Conservation (phyloP, 2,329 filamentous ascomycete species). For the Fusarium subglutinans region DNA sequence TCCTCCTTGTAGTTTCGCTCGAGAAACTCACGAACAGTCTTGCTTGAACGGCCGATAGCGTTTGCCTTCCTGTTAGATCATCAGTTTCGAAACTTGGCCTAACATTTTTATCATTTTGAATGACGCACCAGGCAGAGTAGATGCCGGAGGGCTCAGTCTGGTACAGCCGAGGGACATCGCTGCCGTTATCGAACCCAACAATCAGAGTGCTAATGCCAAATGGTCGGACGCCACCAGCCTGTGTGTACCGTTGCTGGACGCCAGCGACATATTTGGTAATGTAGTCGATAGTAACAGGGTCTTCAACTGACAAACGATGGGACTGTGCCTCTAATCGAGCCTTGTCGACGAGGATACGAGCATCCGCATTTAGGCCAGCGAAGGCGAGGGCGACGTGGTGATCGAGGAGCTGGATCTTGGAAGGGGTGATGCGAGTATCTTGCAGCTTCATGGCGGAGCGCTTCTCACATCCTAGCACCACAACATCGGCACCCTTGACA, state of each 20-base stretch:
- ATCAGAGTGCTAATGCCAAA: slow-evolving; percentile 98
- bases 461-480: slow-evolving; percentile 98
- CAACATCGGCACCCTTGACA: slow-evolving; percentile 93
- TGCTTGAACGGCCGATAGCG: slow-evolving; percentile 96
- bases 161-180: slow-evolving; percentile 88
- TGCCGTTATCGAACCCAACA: slow-evolving; percentile 96
- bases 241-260: slow-evolving; percentile 98
- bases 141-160: slow-evolving; percentile 99
- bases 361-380: slow-evolving; percentile 96
- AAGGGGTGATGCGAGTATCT: slow-evolving; percentile 98
- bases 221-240: slow-evolving; percentile 97
- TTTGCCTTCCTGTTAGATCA: slow-evolving; percentile 86
- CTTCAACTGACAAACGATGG: slow-evolving; percentile 95
- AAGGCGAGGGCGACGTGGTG: slow-evolving; percentile 97
- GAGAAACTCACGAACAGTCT: slow-evolving; percentile 98
- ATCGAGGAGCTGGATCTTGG: slow-evolving; percentile 97
- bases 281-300: slow-evolving; percentile 98
- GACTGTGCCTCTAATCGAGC: slow-evolving; percentile 96
- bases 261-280: slow-evolving; percentile 99
- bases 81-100: slow-evolving; percentile 13
- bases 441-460: slow-evolving; percentile 99
- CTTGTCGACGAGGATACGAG: slow-evolving; percentile 97
- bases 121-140: slow-evolving; percentile 92
- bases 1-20: slow-evolving; percentile 99
- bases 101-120: background rate